A percentile compares a stretch with the other conserved stretches of the same genome.
Evolutionary conservation across 768 basidiomycete species (phyloP).

Genomic region (Leucocoprinus sp.): DNA sequence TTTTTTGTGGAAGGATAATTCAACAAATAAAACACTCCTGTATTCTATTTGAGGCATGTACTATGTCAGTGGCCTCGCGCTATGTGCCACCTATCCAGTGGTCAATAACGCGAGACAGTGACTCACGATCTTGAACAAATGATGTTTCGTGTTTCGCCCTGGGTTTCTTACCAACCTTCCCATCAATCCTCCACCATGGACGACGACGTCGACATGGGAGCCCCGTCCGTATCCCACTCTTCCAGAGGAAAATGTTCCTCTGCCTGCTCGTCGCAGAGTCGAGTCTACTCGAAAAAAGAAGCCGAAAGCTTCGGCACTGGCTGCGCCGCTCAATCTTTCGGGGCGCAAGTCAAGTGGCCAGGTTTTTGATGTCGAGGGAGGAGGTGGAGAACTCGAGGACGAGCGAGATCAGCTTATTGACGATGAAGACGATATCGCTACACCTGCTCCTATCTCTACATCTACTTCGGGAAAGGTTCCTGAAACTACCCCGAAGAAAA

Average conservation of each 20-base stretch:
- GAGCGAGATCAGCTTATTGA: conserved; percentile 80
- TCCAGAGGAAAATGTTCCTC: conserved; percentile 63
- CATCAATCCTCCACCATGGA: conserved; percentile 26
- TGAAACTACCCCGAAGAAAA: conserved; percentile 40
- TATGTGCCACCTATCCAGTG: background rate
- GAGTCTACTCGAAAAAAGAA: conserved; percentile 19
- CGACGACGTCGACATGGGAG: conserved; percentile 61
- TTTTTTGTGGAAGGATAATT: background rate
- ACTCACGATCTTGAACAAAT: background rate
- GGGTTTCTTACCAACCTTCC: conserved; percentile 45
- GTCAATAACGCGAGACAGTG: background rate
- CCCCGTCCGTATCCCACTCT: conserved; percentile 78
- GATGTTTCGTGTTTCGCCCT: conserved; percentile 56
- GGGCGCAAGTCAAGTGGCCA: conserved; percentile 7
- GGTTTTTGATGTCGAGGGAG: background rate
- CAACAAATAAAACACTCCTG: background rate
- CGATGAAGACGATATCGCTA: conserved; percentile 30
- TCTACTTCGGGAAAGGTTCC: conserved; percentile 18
- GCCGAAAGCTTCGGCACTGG: conserved; percentile 15
- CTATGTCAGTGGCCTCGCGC: conserved; percentile 5
- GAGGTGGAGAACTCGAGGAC: background rate
- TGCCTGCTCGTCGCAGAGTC: conserved; percentile 28
- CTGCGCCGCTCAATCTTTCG: conserved; percentile 9
- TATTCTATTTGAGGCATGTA: conserved; percentile 11
- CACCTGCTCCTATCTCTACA: conserved; percentile 23